Evolutionary conservation across 2,329 filamentous ascomycete genomes (phyloP).

Genomic region (Cladosporium velox): DNA sequence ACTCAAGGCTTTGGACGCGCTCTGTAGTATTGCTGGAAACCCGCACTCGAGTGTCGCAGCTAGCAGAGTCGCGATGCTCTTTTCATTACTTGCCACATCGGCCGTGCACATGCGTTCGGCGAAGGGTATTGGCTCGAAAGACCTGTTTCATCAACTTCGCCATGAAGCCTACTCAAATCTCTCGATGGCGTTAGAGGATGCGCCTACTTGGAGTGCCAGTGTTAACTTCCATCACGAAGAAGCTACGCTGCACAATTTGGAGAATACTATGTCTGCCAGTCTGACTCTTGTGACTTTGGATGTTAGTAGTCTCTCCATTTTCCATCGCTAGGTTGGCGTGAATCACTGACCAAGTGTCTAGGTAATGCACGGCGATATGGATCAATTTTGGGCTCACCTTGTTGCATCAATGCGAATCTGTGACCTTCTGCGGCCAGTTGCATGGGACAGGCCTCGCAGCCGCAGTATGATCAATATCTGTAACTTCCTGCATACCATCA

Average conservation of each 20-base stretch:
- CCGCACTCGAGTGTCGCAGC: not conserved
- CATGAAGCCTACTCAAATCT: conserved; percentile 6
- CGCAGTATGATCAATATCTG: conserved; percentile 2
- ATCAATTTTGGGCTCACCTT: not conserved
- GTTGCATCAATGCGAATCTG: not conserved
- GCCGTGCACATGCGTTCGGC: not conserved
- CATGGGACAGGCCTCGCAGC: not conserved
- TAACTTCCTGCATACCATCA: not conserved
- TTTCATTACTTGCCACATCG: conserved; percentile 4
- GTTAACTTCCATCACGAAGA: not conserved
- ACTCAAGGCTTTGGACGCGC: not conserved
- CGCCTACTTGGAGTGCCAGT: not conserved
- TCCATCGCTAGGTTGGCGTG: not conserved
- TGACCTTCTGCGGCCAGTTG: not conserved
- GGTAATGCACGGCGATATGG: not conserved
- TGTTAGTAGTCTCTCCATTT: not conserved
- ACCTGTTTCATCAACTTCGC: not conserved
- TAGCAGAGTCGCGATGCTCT: not conserved
- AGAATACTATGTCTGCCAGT: not conserved
- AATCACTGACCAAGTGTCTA: not conserved
- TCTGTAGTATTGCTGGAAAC: not conserved
- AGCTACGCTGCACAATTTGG: not conserved
- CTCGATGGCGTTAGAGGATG: not conserved
- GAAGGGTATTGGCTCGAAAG: not conserved
- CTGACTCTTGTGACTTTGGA: not conserved